phyloP scores from a whole-genome alignment of 805 yeast species.

The Phaffomyces antillensis region DNA sequence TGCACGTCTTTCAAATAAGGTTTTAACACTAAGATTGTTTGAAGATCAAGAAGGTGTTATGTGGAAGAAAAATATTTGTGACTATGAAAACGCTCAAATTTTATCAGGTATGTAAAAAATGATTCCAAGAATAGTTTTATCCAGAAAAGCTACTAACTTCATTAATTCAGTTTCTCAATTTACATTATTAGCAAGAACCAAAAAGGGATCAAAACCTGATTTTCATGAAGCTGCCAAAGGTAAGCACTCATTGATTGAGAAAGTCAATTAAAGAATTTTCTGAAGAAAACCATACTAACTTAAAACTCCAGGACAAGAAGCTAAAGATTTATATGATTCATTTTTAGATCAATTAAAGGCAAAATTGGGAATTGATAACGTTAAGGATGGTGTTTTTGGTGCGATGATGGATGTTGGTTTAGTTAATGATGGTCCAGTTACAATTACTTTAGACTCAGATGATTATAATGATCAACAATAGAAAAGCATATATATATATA shows the following conservation, averaged over 20 bases:
- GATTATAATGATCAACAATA: conserved; percentile 7
- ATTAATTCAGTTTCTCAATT: conserved; percentile 66
- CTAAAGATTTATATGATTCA: conserved; percentile 35
- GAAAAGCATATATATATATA: background rate
- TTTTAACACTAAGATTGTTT: conserved; percentile 61
- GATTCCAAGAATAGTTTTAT: conserved; percentile 29
- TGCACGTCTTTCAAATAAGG: conserved; percentile 57
- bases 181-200: conserved; percentile 77
- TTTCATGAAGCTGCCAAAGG: conserved; percentile 92
- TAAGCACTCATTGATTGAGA: conserved; percentile 19
- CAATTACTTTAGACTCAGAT: conserved; percentile 70
- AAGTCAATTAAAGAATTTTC: background rate
- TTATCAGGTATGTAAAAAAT: conserved; percentile 41
- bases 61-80: conserved; percentile 70
- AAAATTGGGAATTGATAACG: conserved; percentile 56
- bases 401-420: conserved; percentile 95
- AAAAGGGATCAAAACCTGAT: conserved; percentile 92
- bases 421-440: conserved; percentile 91
- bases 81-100: conserved; percentile 63
- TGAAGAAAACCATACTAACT: conserved; percentile 30
- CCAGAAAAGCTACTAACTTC: background rate
- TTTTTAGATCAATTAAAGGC: conserved; percentile 42
- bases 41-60: conserved; percentile 64
- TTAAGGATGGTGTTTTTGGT: conserved; percentile 87
- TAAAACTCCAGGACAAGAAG: conserved; percentile 67